Evolutionary conservation across 2,329 filamentous ascomycete species (phyloP).

Genomic region (Alternaria hordeiaustralica): DNA sequence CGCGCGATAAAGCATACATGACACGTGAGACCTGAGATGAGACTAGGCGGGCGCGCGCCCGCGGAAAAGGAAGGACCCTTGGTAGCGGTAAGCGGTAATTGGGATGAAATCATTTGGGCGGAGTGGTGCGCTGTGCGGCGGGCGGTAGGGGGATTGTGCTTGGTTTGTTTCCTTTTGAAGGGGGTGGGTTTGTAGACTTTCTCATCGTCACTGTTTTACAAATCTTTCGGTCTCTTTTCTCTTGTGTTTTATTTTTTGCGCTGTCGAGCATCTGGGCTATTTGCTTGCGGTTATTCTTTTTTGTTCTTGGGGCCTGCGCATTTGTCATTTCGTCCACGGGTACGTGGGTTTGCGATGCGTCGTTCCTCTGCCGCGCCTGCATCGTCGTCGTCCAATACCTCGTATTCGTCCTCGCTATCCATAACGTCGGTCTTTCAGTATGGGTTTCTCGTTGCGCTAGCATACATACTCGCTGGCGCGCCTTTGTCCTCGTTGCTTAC

Average conservation of each 20-base stretch:
- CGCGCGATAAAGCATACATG: not conserved
- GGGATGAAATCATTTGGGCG: not conserved
- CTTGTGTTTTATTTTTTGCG: not conserved
- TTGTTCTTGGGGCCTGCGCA: not conserved
- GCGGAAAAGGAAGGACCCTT: conserved; percentile 1
- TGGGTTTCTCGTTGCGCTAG: conserved; percentile 34
- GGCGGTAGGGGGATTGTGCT: not conserved
- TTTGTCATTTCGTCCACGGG: not conserved
- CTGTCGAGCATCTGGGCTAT: not conserved
- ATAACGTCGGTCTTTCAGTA: conserved; percentile 41
- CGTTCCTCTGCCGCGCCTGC: conserved; percentile 10
- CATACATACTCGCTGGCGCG: conserved; percentile 47
- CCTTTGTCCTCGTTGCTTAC: conserved; percentile 29
- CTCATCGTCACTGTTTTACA: not conserved
- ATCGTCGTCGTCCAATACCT: not conserved
- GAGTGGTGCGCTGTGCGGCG: not conserved
- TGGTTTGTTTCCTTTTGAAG: not conserved
- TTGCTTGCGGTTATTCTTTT: not conserved
- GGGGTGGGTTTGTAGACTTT: not conserved
- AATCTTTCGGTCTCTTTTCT: not conserved
- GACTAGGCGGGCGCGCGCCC: not conserved
- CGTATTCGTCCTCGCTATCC: conserved; percentile 17
- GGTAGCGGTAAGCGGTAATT: not conserved
- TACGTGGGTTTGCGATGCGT: not conserved
- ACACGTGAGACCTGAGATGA: not conserved